phyloP scores from a whole-genome alignment of 1,284 basidiomycete species.

The Laetiporus sulphureus region DNA sequence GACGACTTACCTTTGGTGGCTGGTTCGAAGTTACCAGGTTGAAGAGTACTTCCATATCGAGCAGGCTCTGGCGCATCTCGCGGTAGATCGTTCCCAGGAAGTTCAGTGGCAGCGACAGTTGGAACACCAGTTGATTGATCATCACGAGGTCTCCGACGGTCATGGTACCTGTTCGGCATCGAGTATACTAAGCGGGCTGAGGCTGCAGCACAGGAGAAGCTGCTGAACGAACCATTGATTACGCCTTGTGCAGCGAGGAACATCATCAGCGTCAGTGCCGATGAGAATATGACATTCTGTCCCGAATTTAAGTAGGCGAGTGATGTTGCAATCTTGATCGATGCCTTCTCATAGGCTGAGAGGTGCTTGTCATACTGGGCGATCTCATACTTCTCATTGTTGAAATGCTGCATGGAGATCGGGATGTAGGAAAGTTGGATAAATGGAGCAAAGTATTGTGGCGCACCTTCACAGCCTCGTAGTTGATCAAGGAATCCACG shows the following conservation, averaged over 20 bases:
- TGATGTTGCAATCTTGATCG: slow-evolving; percentile 92
- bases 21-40: slow-evolving; percentile 84
- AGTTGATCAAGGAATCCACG: slow-evolving; percentile 96
- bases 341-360: slow-evolving; percentile 83
- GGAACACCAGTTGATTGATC: slow-evolving; percentile 99
- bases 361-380: slow-evolving; percentile 90
- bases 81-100: slow-evolving; percentile 97
- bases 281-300: slow-evolving; percentile 94
- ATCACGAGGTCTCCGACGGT: slow-evolving; percentile 97
- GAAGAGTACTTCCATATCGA: slow-evolving; percentile 97
- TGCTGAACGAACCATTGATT: slow-evolving; percentile 60
- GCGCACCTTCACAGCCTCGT: slow-evolving; percentile 91
- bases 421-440: background rate
- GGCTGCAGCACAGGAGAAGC: background rate
- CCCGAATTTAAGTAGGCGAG: slow-evolving; percentile 93
- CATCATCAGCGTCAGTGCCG: slow-evolving; percentile 93
- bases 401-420: slow-evolving; percentile 74
- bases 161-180: slow-evolving; percentile 72
- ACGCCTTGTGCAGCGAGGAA: slow-evolving; percentile 94
- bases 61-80: slow-evolving; percentile 89
- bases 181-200: background rate
- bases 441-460: background rate
- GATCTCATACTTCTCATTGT: slow-evolving; percentile 92
- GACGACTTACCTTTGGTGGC: slow-evolving; percentile 50
- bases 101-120: slow-evolving; percentile 92